Percentiles rank a stretch among this genome's conserved stretches.
Conservation (phyloP, 2,329 filamentous ascomycete species). For the Epichloe brachyelytri region DNA sequence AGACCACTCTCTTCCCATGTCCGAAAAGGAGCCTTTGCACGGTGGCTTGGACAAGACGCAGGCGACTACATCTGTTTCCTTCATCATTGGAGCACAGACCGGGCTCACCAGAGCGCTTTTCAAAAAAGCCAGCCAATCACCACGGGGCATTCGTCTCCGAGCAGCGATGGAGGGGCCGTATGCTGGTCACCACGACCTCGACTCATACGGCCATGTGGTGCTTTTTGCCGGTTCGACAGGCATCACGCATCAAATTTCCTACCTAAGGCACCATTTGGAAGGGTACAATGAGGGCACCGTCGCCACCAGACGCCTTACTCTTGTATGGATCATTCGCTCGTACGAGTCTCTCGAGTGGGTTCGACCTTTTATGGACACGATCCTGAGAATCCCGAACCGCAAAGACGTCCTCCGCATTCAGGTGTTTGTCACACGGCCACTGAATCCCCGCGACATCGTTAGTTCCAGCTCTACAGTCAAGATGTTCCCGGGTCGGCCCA, state of each 20-base stretch:
- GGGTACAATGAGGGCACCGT: slow-evolving; percentile 58
- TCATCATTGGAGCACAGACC: slow-evolving; percentile 76
- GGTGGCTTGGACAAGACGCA: slow-evolving; percentile 25
- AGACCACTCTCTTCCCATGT: slow-evolving; percentile 24
- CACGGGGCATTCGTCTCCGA: slow-evolving; percentile 44
- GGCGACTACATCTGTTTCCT: slow-evolving; percentile 51
- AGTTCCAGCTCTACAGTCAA: slow-evolving; percentile 69
- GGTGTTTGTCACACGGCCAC: slow-evolving; percentile 81
- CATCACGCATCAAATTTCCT: slow-evolving; percentile 89
- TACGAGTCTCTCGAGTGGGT: slow-evolving; percentile 89
- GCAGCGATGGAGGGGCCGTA: slow-evolving; percentile 88
- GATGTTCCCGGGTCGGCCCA: slow-evolving; percentile 83
- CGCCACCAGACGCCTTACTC: slow-evolving; percentile 66
- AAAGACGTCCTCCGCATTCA: slow-evolving; percentile 75
- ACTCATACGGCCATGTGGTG: slow-evolving; percentile 84
- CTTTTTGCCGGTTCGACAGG: slow-evolving; percentile 88
- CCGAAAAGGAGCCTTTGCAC: slow-evolving; percentile 28
- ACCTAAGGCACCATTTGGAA: slow-evolving; percentile 63
- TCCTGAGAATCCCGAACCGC: slow-evolving; percentile 68
- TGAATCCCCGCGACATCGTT: slow-evolving; percentile 68
- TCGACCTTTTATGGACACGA: slow-evolving; percentile 63
- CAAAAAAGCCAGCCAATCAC: slow-evolving; percentile 47
- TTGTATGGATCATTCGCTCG: slow-evolving; percentile 89
- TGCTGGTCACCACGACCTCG: slow-evolving; percentile 66
- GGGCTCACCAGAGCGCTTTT: slow-evolving; percentile 79